Percentiles rank a stretch among this genome's conserved stretches.
These are phyloP conservation scores for Venturia carpophila DNA, from an alignment of 2,329 filamentous ascomycete genomes.

Conservation along the genomic window DNA sequence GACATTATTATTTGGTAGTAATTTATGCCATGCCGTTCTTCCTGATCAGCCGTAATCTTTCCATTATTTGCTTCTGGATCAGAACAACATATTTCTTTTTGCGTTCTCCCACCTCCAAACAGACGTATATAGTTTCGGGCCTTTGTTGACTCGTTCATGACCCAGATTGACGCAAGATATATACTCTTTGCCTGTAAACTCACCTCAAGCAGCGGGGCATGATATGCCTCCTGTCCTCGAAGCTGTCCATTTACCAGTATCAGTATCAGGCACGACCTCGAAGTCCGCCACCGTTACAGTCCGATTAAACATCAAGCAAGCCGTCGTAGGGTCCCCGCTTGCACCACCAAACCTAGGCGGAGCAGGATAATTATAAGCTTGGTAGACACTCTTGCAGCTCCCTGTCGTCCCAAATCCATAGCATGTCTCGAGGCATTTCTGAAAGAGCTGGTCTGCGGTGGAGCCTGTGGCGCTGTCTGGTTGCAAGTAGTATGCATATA, in stretches of 20 bases:
- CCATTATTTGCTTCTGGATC: neutral
- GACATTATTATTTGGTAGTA: neutral
- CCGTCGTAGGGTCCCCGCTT: constrained; percentile 28
- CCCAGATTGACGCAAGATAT: neutral
- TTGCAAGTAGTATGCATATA: constrained; percentile 19
- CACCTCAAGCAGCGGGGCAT: constrained; percentile 23
- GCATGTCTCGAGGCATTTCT: constrained; percentile 24
- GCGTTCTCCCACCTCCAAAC: neutral
- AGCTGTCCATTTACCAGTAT: constrained; percentile 27
- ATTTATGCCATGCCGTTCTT: neutral
- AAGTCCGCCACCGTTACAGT: constrained; percentile 27
- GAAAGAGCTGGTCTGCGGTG: constrained; percentile 2
- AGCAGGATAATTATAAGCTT: constrained; percentile 32
- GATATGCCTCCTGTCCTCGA: constrained; percentile 29
- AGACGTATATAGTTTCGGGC: neutral
- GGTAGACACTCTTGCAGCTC: constrained; percentile 31
- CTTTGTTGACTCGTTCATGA: neutral
- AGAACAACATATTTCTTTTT: neutral
- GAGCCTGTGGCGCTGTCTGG: neutral
- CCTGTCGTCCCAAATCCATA: constrained; percentile 32
- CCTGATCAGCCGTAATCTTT: neutral
- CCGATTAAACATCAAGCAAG: constrained; percentile 32
- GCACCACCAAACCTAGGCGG: constrained; percentile 29
- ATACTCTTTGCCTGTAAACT: neutral
- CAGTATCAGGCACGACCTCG: constrained; percentile 23